Percentiles rank a stretch among this genome's conserved stretches.
Conservation (phyloP, 345 rosid genomes). For the Firmiana major region DNA sequence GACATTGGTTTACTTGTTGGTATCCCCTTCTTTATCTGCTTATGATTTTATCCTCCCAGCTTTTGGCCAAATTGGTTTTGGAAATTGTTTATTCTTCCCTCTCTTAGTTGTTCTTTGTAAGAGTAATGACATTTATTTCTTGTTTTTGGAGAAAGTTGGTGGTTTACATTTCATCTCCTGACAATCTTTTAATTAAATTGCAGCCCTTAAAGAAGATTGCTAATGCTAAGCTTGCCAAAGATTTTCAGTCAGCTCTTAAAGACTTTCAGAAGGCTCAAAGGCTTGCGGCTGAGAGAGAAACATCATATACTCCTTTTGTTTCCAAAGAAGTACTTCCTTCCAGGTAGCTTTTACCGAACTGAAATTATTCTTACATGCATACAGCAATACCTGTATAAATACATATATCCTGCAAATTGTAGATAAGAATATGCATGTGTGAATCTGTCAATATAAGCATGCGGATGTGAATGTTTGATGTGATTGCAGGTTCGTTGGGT, state of each 20-base stretch:
- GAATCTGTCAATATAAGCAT: background rate
- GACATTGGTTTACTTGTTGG: background rate
- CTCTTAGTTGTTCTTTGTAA: background rate
- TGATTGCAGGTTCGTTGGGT: background rate
- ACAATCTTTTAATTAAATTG: slow-evolving; percentile 14
- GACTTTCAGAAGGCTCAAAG: slow-evolving; percentile 77
- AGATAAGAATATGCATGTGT: background rate
- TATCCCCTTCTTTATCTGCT: background rate
- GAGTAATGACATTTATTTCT: background rate
- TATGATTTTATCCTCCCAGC: background rate
- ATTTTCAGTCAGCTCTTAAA: slow-evolving; percentile 57
- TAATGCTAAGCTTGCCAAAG: slow-evolving; percentile 77
- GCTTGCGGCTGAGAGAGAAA: slow-evolving; percentile 74
- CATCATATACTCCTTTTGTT: slow-evolving; percentile 44
- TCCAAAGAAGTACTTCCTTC: slow-evolving; percentile 46
- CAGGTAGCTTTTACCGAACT: slow-evolving; percentile 31
- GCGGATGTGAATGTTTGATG: background rate
- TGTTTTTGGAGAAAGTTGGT: background rate
- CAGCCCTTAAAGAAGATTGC: slow-evolving; percentile 67
- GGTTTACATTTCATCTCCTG: background rate
- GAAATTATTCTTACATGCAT: background rate
- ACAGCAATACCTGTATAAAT: background rate
- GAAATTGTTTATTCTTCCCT: background rate
- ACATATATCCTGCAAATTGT: background rate
- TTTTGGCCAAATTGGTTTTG: background rate